These are phyloP conservation scores for Hypsizygus ulmarius DNA, from an alignment of 1,284 basidiomycete species.

Conservation along the genomic window DNA sequence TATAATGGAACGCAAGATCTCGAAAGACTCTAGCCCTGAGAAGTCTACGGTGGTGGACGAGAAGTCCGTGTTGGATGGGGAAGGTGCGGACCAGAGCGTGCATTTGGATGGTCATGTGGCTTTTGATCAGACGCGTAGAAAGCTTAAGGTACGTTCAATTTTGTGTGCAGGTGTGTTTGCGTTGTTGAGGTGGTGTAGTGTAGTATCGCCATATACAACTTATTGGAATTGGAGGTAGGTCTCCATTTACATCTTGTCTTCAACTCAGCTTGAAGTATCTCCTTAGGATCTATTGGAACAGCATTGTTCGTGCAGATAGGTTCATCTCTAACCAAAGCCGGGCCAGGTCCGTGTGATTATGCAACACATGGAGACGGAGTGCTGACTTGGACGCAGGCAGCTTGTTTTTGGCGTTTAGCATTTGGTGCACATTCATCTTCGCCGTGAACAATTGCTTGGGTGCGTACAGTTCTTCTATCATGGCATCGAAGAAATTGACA, in stretches of 20 bases:
- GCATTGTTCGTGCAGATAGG: slow-evolving; percentile 50
- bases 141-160: slow-evolving; percentile 26
- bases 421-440: slow-evolving; percentile 46
- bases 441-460: slow-evolving; percentile 47
- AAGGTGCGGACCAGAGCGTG: slow-evolving; percentile 6
- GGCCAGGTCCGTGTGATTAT: slow-evolving; percentile 35
- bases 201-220: slow-evolving; percentile 49
- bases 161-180: not conserved
- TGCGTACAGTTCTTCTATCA: slow-evolving; percentile 19
- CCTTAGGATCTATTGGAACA: slow-evolving; percentile 43
- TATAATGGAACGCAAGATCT: slow-evolving; percentile 11
- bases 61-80: slow-evolving; percentile 1
- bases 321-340: slow-evolving; percentile 39
- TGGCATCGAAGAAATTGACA: not conserved
- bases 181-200: not conserved
- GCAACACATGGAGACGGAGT: not conserved
- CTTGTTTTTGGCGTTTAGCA: slow-evolving; percentile 42
- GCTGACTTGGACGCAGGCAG: slow-evolving; percentile 28
- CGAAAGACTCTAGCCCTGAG: slow-evolving; percentile 1
- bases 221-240: slow-evolving; percentile 45
- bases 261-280: not conserved
- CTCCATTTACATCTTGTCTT: not conserved
- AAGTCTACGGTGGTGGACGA: slow-evolving; percentile 8
- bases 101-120: slow-evolving; percentile 12
- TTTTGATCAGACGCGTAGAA: slow-evolving; percentile 31